Conservation (phyloP, 139 green algal species). For the Chlorella sp. region DNA sequence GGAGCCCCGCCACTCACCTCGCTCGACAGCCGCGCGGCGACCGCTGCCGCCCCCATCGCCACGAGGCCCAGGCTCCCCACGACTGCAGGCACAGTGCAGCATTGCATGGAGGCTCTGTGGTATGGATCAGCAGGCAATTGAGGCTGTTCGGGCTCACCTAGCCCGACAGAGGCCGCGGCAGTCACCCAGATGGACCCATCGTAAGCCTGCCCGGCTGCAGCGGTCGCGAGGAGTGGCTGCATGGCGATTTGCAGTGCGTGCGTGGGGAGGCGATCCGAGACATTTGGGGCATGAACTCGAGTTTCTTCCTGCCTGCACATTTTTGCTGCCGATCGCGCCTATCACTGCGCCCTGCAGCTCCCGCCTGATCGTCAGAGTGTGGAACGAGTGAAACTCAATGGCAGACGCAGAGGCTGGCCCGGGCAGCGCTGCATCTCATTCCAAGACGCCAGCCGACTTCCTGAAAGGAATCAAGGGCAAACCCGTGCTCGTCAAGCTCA, state of each 20-base stretch:
- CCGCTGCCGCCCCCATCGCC: constrained; percentile 2
- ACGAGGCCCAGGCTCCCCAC: constrained; percentile 27
- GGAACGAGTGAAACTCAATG: constrained; percentile 9
- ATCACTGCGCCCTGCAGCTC: neutral
- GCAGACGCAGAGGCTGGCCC: neutral
- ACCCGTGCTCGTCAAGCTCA: constrained; percentile 96
- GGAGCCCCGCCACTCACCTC: too few relatives aligned
- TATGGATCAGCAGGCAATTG: neutral
- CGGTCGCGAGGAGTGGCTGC: too few relatives aligned
- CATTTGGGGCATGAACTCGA: too few relatives aligned
- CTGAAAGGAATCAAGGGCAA: constrained; percentile 95
- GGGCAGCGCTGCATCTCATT: neutral
- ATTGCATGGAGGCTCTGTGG: neutral
- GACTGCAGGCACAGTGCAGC: constrained; percentile 19
- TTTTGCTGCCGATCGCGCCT: neutral
- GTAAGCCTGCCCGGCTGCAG: constrained; percentile 21
- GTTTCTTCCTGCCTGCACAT: too few relatives aligned
- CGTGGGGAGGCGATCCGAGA: neutral
- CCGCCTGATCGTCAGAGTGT: constrained; percentile 4
- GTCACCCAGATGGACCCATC: constrained; percentile 37
- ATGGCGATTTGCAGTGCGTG: neutral
- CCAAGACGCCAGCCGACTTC: constrained; percentile 85
- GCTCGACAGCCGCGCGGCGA: neutral
- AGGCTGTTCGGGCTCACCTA: constrained; percentile 36
- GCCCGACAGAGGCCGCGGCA: constrained; percentile 25